Evolutionary conservation across 306 rosid genomes (phyloP).

Genomic region (Pyrus bretschneideri): DNA sequence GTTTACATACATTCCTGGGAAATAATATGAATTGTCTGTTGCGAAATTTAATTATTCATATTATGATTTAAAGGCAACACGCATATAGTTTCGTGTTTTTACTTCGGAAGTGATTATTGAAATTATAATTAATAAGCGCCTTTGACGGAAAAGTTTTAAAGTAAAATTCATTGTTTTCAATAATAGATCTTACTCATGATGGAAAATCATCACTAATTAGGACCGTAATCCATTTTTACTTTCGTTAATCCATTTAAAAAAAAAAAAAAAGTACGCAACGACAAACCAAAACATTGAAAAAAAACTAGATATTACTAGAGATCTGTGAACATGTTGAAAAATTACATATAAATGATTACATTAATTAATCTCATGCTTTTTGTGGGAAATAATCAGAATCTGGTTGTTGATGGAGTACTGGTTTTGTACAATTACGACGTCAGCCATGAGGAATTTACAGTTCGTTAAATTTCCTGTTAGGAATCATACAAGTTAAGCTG

Average conservation of each 20-base stretch:
- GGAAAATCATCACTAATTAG: conserved; percentile 20
- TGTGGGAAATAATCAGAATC: neutral
- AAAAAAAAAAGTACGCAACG: conserved; percentile 1
- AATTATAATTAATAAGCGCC: neutral
- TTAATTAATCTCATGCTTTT: conserved; percentile 15
- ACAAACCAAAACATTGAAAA: conserved; percentile 10
- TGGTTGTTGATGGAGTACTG: conserved; percentile 1
- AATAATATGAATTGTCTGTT: neutral
- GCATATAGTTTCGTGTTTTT: neutral
- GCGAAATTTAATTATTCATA: neutral
- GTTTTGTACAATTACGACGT: neutral
- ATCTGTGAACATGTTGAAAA: neutral
- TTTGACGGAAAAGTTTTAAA: neutral
- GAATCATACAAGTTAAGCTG: neutral
- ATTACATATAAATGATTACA: neutral
- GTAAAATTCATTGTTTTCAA: conserved; percentile 18
- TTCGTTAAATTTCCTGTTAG: conserved; percentile 4
- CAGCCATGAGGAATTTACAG: neutral
- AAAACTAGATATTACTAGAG: neutral
- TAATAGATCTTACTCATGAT: conserved; percentile 25
- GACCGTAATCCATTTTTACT: neutral
- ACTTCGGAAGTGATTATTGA: neutral
- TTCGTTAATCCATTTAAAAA: conserved; percentile 11
- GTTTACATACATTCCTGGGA: neutral
- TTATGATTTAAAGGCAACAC: neutral